Evolutionary conservation across 768 basidiomycete species (phyloP).

Genomic region (Rhizopogon roseolus): DNA sequence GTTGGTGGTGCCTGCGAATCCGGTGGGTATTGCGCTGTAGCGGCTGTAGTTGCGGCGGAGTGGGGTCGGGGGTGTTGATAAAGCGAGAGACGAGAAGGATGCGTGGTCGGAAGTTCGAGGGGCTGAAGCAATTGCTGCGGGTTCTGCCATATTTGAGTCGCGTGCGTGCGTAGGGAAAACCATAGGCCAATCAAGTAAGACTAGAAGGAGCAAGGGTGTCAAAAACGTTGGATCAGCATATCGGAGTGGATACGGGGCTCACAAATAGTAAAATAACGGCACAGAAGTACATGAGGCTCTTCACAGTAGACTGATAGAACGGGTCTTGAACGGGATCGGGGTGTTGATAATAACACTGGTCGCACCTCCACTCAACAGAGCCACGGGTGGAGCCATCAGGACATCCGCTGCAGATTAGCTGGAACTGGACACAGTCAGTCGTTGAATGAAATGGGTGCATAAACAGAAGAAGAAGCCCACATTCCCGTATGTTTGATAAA

Average conservation of each 20-base stretch:
- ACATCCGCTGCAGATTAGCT: constrained; percentile 81
- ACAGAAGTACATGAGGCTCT: constrained; percentile 94
- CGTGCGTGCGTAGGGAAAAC: constrained; percentile 98
- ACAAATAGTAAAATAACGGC: constrained; percentile 88
- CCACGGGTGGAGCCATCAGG: constrained; percentile 32
- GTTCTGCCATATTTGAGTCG: constrained; percentile 98
- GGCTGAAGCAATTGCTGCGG: constrained; percentile 78
- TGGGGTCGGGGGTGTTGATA: constrained; percentile 53
- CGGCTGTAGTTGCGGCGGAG: constrained; percentile 25
- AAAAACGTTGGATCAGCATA: not conserved
- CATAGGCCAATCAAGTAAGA: constrained; percentile 96
- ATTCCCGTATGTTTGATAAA: constrained; percentile 97
- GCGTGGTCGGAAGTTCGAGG: constrained; percentile 48
- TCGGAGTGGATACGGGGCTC: constrained; percentile 23
- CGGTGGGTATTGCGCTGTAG: not conserved
- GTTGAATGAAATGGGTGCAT: not conserved
- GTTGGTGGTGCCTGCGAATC: constrained; percentile 6
- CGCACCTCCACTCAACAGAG: constrained; percentile 68
- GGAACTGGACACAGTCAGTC: constrained; percentile 52
- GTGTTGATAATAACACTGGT: constrained; percentile 92
- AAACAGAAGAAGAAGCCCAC: constrained; percentile 45
- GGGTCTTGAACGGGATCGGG: constrained; percentile 90
- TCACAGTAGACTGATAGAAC: constrained; percentile 95
- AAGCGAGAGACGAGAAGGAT: constrained; percentile 46
- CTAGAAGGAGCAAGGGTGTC: constrained; percentile 33